These are phyloP conservation scores for Cladosporium sp. DNA, from an alignment of 2,329 filamentous ascomycete genomes.

Conservation along the genomic window DNA sequence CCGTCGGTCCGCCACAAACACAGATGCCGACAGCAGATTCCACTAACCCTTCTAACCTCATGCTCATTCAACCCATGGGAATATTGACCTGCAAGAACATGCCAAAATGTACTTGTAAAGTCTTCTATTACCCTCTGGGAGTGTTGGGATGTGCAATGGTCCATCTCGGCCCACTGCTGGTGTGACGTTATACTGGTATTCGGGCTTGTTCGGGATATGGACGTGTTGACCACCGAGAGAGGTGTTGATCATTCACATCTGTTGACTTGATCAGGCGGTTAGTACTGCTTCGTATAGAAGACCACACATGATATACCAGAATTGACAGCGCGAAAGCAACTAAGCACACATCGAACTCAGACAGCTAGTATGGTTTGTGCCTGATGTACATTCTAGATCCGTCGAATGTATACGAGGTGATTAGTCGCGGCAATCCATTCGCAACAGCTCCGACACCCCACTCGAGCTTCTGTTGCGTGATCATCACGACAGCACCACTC, in stretches of 20 bases:
- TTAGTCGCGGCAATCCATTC: neutral
- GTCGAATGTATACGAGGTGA: no score
- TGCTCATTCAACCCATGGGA: no score
- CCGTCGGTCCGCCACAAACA: neutral
- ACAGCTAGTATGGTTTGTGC: no score
- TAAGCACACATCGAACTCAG: no score
- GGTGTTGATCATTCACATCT: no score
- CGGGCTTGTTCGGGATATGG: neutral
- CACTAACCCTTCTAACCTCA: neutral
- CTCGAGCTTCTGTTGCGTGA: neutral
- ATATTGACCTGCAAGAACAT: neutral
- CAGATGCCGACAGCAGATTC: neutral
- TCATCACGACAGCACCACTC: neutral
- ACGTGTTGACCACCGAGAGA: neutral
- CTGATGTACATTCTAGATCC: no score
- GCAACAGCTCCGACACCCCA: neutral
- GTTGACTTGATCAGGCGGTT: no score
- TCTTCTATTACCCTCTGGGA: neutral
- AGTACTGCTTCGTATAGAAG: no score
- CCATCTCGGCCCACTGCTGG: neutral
- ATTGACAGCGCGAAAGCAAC: no score
- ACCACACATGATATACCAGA: no score
- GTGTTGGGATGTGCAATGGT: no score
- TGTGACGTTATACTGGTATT: neutral
- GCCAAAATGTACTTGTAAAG: neutral